These are phyloP conservation scores for Eucalyptus tenuipes DNA, from an alignment of 345 rosid genomes.

Conservation along the genomic window DNA sequence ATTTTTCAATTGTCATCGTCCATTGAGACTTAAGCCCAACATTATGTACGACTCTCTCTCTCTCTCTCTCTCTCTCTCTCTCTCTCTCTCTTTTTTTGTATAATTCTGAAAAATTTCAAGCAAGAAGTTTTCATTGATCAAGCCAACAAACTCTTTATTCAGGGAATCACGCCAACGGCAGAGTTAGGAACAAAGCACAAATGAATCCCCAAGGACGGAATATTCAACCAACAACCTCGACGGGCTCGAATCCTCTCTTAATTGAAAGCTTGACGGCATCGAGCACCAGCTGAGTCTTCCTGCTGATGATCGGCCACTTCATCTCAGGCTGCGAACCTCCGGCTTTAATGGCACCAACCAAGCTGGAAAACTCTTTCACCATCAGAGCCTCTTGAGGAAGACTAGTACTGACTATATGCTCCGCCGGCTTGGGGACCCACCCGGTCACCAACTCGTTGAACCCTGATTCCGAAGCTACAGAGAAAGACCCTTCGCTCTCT, in stretches of 20 bases:
- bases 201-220: neutral
- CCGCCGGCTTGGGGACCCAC: constrained; percentile 24
- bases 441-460: constrained; percentile 39
- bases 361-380: constrained; percentile 65
- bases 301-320: constrained; percentile 49
- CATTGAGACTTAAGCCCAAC: neutral
- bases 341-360: constrained; percentile 37
- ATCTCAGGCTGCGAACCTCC: constrained; percentile 51
- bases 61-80: too few relatives aligned
- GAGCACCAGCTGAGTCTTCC: constrained; percentile 63
- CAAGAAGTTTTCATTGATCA: neutral
- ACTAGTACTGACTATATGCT: constrained; percentile 27
- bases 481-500: constrained; percentile 50
- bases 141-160: neutral
- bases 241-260: constrained; percentile 29
- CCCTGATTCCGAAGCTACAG: constrained; percentile 20
- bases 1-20: neutral
- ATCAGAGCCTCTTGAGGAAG: constrained; percentile 72
- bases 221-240: constrained; percentile 8
- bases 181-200: neutral
- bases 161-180: neutral
- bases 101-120: neutral
- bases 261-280: constrained; percentile 66
- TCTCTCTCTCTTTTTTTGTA: neutral
- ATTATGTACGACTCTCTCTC: neutral